These are phyloP conservation scores for Xylaria cubensis DNA, from an alignment of 495 filamentous ascomycete species.

Conservation along the genomic window DNA sequence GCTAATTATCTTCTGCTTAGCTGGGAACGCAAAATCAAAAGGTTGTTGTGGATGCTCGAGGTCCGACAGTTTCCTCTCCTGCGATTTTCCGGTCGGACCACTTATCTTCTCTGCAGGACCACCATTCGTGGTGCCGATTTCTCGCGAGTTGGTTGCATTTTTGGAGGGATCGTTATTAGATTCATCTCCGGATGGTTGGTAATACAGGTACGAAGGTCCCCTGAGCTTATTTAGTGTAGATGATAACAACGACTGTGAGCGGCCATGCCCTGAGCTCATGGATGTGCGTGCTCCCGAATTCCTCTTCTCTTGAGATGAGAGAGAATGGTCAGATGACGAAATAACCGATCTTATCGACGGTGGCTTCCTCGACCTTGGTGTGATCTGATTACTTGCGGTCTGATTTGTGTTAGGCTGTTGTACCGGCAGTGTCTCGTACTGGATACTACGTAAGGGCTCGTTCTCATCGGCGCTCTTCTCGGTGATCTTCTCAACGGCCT, in stretches of 20 bases:
- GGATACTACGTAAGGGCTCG: constrained; percentile 14
- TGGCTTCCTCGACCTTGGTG: constrained; percentile 34
- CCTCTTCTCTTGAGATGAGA: constrained; percentile 43
- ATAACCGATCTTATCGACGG: constrained; percentile 34
- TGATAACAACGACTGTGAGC: constrained; percentile 42
- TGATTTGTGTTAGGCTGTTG: constrained; percentile 20
- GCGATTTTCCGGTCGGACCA: neutral
- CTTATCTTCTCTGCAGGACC: neutral
- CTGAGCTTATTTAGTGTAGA: constrained; percentile 40
- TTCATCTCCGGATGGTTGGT: constrained; percentile 30
- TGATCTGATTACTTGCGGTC: constrained; percentile 23
- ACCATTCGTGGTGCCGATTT: neutral
- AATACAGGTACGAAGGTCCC: constrained; percentile 41
- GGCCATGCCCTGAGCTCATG: constrained; percentile 34
- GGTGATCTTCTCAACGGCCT: constrained; percentile 8
- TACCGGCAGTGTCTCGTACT: constrained; percentile 26
- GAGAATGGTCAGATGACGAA: constrained; percentile 41
- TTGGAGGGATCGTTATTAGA: constrained; percentile 23
- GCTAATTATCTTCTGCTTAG: constrained; percentile 17
- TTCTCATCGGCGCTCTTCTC: constrained; percentile 15
- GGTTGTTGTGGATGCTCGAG: constrained; percentile 24
- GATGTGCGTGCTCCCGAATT: constrained; percentile 31
- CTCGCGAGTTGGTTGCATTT: constrained; percentile 30
- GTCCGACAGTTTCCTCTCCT: neutral
- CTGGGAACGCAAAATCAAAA: constrained; percentile 36